Percentiles rank a stretch among this genome's conserved stretches.
Evolutionary conservation across 352 stramenopile genomes (phyloP).

Genomic region (Globisporangium paroecandrum): DNA sequence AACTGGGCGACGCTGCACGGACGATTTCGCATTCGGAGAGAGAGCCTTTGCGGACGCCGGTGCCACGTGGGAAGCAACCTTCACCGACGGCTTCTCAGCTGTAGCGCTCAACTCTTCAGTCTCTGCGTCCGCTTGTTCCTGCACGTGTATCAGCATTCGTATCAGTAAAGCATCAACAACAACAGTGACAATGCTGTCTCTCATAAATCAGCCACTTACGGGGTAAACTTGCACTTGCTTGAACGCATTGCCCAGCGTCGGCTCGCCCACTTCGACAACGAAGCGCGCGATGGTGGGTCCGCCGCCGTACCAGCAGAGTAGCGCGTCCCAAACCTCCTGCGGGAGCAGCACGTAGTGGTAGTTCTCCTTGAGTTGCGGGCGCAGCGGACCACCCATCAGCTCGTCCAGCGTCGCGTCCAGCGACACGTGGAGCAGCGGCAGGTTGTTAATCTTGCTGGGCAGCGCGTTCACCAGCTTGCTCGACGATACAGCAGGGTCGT

Average conservation of each 20-base stretch:
- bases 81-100: conserved; percentile 18
- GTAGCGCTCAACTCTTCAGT: conserved; percentile 16
- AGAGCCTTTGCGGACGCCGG: background rate
- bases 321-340: conserved; percentile 72
- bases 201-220: conserved; percentile 21
- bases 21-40: conserved; percentile 24
- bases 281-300: conserved; percentile 73
- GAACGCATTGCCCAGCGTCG: conserved; percentile 46
- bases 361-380: conserved; percentile 63
- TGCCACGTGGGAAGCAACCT: conserved; percentile 5
- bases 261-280: conserved; percentile 62
- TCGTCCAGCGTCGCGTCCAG: conserved; percentile 48
- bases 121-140: conserved; percentile 39
- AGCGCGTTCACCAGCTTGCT: conserved; percentile 16
- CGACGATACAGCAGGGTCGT: conserved; percentile 9
- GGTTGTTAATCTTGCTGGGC: conserved; percentile 62
- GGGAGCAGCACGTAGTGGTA: conserved; percentile 75
- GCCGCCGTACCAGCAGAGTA: conserved; percentile 65
- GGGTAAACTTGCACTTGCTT: conserved; percentile 80
- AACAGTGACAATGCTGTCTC: too few relatives aligned
- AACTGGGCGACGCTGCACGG: conserved; percentile 15
- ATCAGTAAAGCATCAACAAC: background rate
- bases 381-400: conserved; percentile 62
- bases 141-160: background rate
- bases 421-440: conserved; percentile 53